A percentile compares a stretch with the other conserved stretches of the same genome.
Evolutionary conservation across 495 filamentous ascomycete species (phyloP).

Genomic region (Annulohypoxylon moriforme): DNA sequence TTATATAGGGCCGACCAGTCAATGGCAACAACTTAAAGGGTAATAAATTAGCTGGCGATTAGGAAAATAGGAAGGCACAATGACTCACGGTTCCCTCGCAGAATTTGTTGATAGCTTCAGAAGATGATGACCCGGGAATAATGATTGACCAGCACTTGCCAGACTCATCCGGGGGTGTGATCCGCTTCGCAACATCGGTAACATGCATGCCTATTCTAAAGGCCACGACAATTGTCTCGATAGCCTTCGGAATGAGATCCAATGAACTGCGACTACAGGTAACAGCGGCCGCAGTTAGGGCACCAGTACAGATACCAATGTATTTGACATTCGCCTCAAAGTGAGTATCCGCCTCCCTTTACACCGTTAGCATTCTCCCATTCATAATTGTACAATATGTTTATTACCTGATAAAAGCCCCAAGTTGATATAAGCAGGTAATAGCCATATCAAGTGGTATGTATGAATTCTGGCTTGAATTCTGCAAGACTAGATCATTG

Average conservation of each 20-base stretch:
- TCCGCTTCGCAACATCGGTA: slow-evolving; percentile 8
- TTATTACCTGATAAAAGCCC: slow-evolving; percentile 46
- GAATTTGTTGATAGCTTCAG: slow-evolving; percentile 30
- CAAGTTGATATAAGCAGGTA: slow-evolving; percentile 51
- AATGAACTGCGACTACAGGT: slow-evolving; percentile 67
- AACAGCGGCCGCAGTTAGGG: slow-evolving; percentile 71
- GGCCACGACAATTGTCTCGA: slow-evolving; percentile 71
- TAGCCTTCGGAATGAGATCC: slow-evolving; percentile 69
- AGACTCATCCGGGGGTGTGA: slow-evolving; percentile 1
- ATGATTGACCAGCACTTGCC: slow-evolving; percentile 45
- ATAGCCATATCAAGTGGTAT: slow-evolving; percentile 50
- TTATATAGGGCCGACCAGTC: slow-evolving; percentile 42
- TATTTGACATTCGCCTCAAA: too few relatives aligned
- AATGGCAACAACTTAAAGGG: too few relatives aligned
- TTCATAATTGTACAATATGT: not conserved
- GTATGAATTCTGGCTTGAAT: slow-evolving; percentile 36
- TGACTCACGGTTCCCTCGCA: slow-evolving; percentile 30
- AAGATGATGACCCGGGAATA: slow-evolving; percentile 27
- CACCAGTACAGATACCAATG: slow-evolving; percentile 72
- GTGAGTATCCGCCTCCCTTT: too few relatives aligned
- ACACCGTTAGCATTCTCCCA: not conserved
- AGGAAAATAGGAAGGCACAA: too few relatives aligned
- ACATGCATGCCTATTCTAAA: slow-evolving; percentile 67
- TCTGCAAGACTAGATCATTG: slow-evolving; percentile 45
- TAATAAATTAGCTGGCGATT: too few relatives aligned